These are phyloP conservation scores for Arachis monticola DNA, from an alignment of 331 rosid species.

Conservation along the genomic window DNA sequence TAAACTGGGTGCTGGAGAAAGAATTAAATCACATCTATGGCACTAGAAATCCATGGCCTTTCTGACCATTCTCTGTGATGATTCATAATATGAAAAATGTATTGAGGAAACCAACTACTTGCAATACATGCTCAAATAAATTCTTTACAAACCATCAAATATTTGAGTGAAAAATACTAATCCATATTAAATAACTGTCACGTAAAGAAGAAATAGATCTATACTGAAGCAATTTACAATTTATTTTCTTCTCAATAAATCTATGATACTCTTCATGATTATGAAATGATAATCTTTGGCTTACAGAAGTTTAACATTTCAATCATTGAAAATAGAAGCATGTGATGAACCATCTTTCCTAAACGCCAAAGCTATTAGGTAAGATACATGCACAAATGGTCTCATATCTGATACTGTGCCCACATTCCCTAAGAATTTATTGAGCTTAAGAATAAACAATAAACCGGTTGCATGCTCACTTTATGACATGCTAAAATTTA, in stretches of 20 bases:
- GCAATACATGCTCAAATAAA: conserved; percentile 15
- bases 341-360: background rate
- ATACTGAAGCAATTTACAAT: background rate
- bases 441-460: background rate
- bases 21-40: background rate
- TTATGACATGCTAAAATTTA: background rate
- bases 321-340: conserved; percentile 20
- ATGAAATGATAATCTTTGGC: background rate
- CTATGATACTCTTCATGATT: background rate
- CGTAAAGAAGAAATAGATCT: conserved; percentile 10
- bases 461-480: background rate
- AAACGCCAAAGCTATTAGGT: background rate
- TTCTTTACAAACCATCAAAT: background rate
- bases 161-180: background rate
- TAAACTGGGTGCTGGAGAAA: conserved; percentile 2
- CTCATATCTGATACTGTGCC: too few relatives aligned
- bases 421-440: background rate
- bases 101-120: conserved; percentile 10
- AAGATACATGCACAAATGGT: background rate
- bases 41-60: conserved; percentile 1
- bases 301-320: conserved; percentile 16
- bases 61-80: conserved; percentile 10
- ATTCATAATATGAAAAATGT: background rate
- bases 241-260: background rate
- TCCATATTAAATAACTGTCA: background rate